Evolutionary conservation across 2,329 filamentous ascomycete species (phyloP).

Genomic region (Alternaria ethzedia): DNA sequence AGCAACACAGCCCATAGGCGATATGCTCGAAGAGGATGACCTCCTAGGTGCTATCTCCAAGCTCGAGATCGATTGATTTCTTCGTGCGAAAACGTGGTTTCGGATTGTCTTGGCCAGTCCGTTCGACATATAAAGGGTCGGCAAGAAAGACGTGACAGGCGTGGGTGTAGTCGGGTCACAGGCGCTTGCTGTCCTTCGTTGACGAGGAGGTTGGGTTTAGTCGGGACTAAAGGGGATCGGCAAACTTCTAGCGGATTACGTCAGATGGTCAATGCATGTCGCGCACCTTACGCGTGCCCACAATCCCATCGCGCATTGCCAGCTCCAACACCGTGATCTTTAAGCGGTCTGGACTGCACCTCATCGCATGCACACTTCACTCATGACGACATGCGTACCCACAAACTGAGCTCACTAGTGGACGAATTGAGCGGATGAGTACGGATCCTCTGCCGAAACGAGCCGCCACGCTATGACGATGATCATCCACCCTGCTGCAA

Average conservation of each 20-base stretch:
- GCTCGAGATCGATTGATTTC: no score
- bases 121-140: no score
- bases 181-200: background rate
- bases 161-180: background rate
- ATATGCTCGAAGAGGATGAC: no score
- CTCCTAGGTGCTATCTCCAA: no score
- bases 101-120: no score
- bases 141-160: no score
- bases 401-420: background rate
- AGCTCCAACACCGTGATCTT: background rate
- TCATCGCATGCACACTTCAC: background rate
- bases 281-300: slow-evolving; percentile 9
- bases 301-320: background rate
- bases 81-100: no score
- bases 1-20: background rate
- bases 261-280: slow-evolving; percentile 12
- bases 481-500: slow-evolving; percentile 11
- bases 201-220: background rate
- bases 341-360: background rate
- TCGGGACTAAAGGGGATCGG: background rate
- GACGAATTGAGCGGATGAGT: slow-evolving; percentile 12
- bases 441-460: slow-evolving; percentile 19
- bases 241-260: slow-evolving; percentile 1
- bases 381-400: slow-evolving; percentile 13
- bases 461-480: slow-evolving; percentile 22